Evolutionary conservation across 495 filamentous ascomycete species (phyloP).

Genomic region (Penicillium alfredii): DNA sequence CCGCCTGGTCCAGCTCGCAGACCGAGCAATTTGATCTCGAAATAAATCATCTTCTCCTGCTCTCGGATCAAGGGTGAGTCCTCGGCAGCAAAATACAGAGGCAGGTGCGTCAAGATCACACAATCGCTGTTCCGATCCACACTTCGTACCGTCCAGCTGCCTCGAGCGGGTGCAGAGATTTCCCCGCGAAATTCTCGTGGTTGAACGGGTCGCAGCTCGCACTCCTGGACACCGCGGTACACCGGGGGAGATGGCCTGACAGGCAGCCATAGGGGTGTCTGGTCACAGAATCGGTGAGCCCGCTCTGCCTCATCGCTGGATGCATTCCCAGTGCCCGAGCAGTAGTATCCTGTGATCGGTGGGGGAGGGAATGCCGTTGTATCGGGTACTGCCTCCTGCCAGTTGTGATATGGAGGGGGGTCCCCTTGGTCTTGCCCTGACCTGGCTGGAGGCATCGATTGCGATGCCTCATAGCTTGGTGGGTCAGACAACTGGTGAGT

Average conservation of each 20-base stretch:
- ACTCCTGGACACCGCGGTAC: constrained; percentile 32
- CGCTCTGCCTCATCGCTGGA: constrained; percentile 60
- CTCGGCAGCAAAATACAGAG: constrained; percentile 63
- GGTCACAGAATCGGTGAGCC: constrained; percentile 64
- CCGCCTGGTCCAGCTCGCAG: constrained; percentile 34
- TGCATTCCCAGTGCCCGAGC: constrained; percentile 70
- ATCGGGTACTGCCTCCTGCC: constrained; percentile 72
- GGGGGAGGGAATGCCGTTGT: constrained; percentile 77
- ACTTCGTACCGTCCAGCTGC: constrained; percentile 43
- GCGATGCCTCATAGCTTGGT: constrained; percentile 28
- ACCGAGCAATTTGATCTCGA: constrained; percentile 58
- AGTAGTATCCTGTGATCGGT: constrained; percentile 60
- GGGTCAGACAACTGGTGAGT: constrained; percentile 4
- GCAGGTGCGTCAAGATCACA: constrained; percentile 58
- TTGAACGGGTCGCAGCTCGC: constrained; percentile 41
- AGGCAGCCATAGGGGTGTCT: constrained; percentile 58
- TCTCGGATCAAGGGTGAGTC: constrained; percentile 61
- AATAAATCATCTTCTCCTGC: constrained; percentile 64
- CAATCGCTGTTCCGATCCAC: constrained; percentile 35
- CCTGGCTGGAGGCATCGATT: constrained; percentile 5
- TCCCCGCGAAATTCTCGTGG: constrained; percentile 45
- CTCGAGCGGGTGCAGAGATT: constrained; percentile 24
- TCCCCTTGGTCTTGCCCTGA: constrained; percentile 16
- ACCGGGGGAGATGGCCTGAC: constrained; percentile 38
- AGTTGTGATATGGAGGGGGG: constrained; percentile 67